Conservation (phyloP, 495 filamentous ascomycete genomes). For the Aeminium ludgeri region DNA sequence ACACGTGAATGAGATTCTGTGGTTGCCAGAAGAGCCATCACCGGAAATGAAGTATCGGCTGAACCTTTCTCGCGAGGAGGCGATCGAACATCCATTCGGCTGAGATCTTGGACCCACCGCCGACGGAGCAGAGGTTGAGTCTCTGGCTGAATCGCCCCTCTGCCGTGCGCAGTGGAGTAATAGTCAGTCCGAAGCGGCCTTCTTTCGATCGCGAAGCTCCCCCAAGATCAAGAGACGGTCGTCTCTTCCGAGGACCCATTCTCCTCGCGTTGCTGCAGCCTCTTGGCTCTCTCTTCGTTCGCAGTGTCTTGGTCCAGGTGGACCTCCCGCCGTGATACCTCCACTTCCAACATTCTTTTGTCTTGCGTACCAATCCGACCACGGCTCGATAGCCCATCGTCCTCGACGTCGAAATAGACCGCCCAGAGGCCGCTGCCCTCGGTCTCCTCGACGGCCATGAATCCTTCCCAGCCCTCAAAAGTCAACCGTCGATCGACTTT, state of each 20-base stretch:
- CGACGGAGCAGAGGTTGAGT: no score
- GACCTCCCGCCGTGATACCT: constrained; percentile 6
- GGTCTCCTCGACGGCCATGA: constrained; percentile 21
- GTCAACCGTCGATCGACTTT: constrained; percentile 20
- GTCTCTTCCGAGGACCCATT: not conserved
- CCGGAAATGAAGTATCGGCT: no score
- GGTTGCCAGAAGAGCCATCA: no score
- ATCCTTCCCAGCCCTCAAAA: constrained; percentile 25
- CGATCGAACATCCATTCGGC: no score
- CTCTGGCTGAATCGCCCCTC: no score
- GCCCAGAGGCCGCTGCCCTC: constrained; percentile 31
- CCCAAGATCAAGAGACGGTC: constrained; percentile 1
- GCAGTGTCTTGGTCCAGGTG: constrained; percentile 1
- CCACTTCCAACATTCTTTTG: constrained; percentile 5
- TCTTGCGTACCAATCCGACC: constrained; percentile 1
- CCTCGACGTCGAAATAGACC: constrained; percentile 39
- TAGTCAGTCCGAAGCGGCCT: no score
- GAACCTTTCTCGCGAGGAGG: no score
- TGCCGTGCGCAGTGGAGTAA: no score
- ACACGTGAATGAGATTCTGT: no score
- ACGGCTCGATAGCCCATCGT: constrained; percentile 23
- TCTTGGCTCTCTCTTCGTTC: constrained; percentile 2
- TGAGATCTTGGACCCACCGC: no score
- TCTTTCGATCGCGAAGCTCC: no score
- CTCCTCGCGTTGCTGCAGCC: constrained; percentile 1